Percentiles rank a stretch among this genome's conserved stretches.
Conservation (phyloP, 1,139 yeast species). For the Geotrichum reessii region DNA sequence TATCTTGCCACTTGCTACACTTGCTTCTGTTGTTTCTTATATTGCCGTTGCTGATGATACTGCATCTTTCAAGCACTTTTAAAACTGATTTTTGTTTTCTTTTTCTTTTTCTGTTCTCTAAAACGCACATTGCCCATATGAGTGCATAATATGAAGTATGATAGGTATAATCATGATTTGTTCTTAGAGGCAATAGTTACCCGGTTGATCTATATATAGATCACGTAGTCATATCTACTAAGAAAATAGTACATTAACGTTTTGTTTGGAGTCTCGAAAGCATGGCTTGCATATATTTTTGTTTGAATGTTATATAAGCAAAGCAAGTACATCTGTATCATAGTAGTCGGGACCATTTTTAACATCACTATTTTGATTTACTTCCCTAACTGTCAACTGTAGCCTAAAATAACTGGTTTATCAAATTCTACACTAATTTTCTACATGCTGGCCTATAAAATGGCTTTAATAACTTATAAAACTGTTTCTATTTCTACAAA, state of each 20-base stretch:
- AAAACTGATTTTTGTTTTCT: no score
- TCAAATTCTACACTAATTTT: background rate
- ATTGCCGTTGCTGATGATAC: background rate
- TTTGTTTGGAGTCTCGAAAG: no score
- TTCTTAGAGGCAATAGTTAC: background rate
- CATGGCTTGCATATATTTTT: no score
- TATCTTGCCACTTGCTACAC: background rate
- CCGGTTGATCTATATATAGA: background rate
- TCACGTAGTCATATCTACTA: no score
- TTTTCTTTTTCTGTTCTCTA: background rate
- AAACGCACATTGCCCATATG: background rate
- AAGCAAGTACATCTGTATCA: no score
- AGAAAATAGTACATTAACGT: no score
- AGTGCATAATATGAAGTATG: background rate
- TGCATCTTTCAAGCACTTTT: background rate
- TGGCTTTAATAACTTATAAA: background rate
- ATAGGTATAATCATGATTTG: background rate
- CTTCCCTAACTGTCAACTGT: background rate
- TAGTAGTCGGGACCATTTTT: no score
- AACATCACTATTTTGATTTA: background rate
- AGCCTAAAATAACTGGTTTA: background rate
- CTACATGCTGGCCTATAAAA: background rate
- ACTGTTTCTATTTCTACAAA: no score
- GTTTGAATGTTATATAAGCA: no score
- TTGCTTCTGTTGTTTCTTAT: background rate